phyloP scores from a whole-genome alignment of 78 protist genomes.

The Diacronema lutheri region DNA sequence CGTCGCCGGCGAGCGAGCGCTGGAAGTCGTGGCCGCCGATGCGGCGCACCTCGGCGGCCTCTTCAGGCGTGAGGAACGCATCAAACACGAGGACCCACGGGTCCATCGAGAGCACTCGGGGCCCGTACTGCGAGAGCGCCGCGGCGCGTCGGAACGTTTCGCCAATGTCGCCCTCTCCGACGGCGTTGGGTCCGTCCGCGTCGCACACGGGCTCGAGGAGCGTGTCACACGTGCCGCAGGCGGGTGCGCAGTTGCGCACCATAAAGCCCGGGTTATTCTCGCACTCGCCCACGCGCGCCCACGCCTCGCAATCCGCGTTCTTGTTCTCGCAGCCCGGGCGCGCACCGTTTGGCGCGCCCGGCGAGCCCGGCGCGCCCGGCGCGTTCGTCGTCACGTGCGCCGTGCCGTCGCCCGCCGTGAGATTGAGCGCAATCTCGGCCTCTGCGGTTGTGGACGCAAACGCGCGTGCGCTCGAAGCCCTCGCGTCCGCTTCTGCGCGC shows the following conservation, averaged over 20 bases:
- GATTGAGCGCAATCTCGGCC: no score
- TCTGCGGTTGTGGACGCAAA: no score
- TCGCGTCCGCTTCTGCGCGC: no score
- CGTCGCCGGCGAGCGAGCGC: background rate
- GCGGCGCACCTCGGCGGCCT: background rate
- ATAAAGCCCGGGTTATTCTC: background rate
- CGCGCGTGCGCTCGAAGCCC: no score
- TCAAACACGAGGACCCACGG: background rate
- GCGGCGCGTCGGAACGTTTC: background rate
- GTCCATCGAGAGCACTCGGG: background rate
- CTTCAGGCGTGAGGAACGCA: background rate
- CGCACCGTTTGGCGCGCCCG: no score
- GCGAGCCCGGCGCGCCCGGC: no score
- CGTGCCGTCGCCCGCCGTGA: no score
- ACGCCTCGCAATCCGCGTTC: background rate
- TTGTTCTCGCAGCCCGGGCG: background rate
- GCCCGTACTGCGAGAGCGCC: background rate
- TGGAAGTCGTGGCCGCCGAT: background rate
- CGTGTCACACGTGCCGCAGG: background rate
- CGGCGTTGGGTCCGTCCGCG: background rate
- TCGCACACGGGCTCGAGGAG: background rate
- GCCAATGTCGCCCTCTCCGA: no score
- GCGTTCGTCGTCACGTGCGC: no score
- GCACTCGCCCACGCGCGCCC: conserved; percentile 18
- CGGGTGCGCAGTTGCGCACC: background rate